Base-by-base conservation (phyloP, 2,329 filamentous ascomycete species). In the Metarhizium rileyi region DNA sequence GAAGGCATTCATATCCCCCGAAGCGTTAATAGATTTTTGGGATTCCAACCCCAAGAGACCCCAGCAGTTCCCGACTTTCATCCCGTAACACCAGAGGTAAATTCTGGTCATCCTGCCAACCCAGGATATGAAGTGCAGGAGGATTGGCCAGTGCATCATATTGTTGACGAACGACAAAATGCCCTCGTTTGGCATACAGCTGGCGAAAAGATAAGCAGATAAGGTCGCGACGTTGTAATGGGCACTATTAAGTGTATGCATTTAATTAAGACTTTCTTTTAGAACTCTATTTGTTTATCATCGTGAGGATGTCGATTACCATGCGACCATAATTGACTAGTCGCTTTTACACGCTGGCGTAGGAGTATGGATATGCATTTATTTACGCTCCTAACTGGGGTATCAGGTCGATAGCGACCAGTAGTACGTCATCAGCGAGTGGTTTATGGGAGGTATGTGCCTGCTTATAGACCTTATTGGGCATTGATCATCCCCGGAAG, bases 1-100 rank as follows among this genome's bases (percentile, higher is more conserved):
- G 51, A 47, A 20, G 33, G 25, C 20, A 26, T 38, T 5, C 43
- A 23, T 22, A 25, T 25, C 22, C 12, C 25, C 38, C 45, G 48
- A 7, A 23, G 8, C 38, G 25, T 26, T 20, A 12, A 14, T 18
- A n/a, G 35, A 36, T 47, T 45, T 26, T 38, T 47, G 27, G 38
- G 35, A 20, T 52, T 47, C 44, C 48, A 47, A 20, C 20, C 45
- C 3, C 51, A 30, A 27, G 36, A 48, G n/a, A 12, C 30, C 12
- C 26, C 22, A 12, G 10, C 16, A n/a, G 20, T n/a, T 22, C 50
- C 46, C 12, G 38, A 40, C 9, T 20, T 26, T 23, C 35, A 12
- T 23, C 28, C 28, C 5, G 42, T 40, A 18, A 46, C 50, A 35
- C 27, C 51, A 12, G 45, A 48, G 9, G 43, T 44, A 5, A 22